These are phyloP conservation scores for Trichoderma sp. DNA, from an alignment of 2,329 filamentous ascomycete species.

Conservation along the genomic window DNA sequence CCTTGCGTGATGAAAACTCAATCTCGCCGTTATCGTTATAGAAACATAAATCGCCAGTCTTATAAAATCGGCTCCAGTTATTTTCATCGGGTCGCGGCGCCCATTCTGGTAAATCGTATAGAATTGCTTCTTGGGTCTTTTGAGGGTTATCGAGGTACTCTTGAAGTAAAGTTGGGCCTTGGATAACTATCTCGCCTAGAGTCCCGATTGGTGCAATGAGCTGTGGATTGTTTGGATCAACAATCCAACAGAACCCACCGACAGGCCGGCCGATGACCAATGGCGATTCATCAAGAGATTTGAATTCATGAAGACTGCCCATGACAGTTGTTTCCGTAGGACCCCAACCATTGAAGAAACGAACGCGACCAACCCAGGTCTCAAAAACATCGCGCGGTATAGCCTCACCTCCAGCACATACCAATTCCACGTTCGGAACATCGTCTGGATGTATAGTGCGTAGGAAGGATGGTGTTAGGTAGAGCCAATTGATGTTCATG, in stretches of 20 bases:
- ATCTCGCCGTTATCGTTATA: constrained; percentile 10
- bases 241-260: constrained; percentile 16
- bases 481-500: constrained; percentile 17
- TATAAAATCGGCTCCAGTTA: constrained; percentile 13
- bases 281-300: constrained; percentile 5
- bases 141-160: constrained; percentile 18
- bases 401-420: constrained; percentile 19
- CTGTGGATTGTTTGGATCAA: constrained; percentile 11
- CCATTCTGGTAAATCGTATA: background rate
- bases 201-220: constrained; percentile 15
- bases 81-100: background rate
- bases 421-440: constrained; percentile 17
- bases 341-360: constrained; percentile 24
- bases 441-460: background rate
- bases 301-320: constrained; percentile 16
- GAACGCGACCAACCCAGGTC: constrained; percentile 17
- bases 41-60: constrained; percentile 12
- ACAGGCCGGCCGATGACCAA: constrained; percentile 14
- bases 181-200: constrained; percentile 19
- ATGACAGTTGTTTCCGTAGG: constrained; percentile 20
- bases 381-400: constrained; percentile 15
- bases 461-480: constrained; percentile 17
- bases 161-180: constrained; percentile 10
- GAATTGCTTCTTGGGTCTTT: background rate
- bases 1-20: constrained; percentile 13